Evolutionary conservation across 2,329 filamentous ascomycete species (phyloP), one percentile per base, ranked within the genome.

Genomic region (Nemania sp.): DNA sequence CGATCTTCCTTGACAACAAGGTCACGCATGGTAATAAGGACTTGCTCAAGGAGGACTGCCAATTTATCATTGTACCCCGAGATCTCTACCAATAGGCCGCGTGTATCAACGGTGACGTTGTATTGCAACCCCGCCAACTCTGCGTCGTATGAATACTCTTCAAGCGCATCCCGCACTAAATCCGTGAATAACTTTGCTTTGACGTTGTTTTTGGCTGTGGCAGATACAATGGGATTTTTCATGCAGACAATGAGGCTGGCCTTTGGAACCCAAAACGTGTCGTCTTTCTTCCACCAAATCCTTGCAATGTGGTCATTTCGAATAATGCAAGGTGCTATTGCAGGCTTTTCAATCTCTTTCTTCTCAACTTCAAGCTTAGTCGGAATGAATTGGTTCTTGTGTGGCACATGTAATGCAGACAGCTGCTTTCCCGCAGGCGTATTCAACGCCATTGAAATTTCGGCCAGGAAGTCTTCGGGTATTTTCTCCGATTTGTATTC

Each of bases 241-340:
- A 97, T 86, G 73, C 90, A 93, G 71, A 97, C 88, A 72, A 94
- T 88, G 20, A 98, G 84, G 67, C 94, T 96, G 3, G 93, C 96
- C 79, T 97, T 97, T 8, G 96, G 96, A 10, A 98, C 96, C 94
- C 95, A 98, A 80, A 98, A 99, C 0, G 91, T 94, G 74, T 99
- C 96, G 75, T 99, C 96, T 81, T 98, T 98, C 84, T 99, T 99
- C 85, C 90, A 98, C 96, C 96, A 99, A 2, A 93, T 91, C 32
- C 94, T 90, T 0, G 93, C 90, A 38, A 89, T 83, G 5, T 90
- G 86, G 73, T 98, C 95, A 74, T 97, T 94, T 72, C 94, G 90
- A 70, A 99, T 91, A 26, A 99, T 85, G 68, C 90, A 91, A 0
- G 96, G 96, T 0, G 89, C 85, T 63, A 92, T 86, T 0, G 90